Conservation (phyloP, 495 filamentous ascomycete genomes). For the Bathelium albidoporum region DNA sequence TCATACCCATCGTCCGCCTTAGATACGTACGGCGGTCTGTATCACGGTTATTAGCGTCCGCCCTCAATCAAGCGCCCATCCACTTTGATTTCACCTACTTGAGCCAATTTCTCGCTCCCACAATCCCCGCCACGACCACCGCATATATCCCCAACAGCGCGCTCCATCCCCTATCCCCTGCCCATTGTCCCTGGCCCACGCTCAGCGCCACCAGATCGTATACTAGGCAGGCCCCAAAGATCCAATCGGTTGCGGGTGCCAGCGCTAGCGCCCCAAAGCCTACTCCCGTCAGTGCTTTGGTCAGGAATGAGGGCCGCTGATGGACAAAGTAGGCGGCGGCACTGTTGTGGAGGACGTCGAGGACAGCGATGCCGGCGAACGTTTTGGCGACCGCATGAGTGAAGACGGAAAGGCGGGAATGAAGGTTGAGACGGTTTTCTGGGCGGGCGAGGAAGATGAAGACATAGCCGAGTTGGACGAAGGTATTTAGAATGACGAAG, state of each 20-base stretch:
- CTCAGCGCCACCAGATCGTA: constrained; percentile 39
- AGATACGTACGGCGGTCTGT: constrained; percentile 10
- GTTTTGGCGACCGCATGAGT: constrained; percentile 40
- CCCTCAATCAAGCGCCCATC: not conserved
- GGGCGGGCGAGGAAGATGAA: constrained; percentile 21
- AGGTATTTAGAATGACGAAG: constrained; percentile 38
- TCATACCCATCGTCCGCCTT: not conserved
- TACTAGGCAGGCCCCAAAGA: constrained; percentile 40
- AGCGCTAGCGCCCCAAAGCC: constrained; percentile 28
- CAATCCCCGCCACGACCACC: constrained; percentile 34
- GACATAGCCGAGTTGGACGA: constrained; percentile 38
- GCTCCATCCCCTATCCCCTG: constrained; percentile 28
- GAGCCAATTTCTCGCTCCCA: constrained; percentile 34
- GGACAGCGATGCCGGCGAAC: constrained; percentile 40
- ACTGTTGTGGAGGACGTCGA: constrained; percentile 40
- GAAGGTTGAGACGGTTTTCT: constrained; percentile 29
- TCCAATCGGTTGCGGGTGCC: constrained; percentile 34
- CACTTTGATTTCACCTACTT: constrained; percentile 28
- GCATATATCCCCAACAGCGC: constrained; percentile 37
- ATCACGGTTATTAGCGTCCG: constrained; percentile 5
- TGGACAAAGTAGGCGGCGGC: constrained; percentile 38
- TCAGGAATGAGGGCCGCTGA: constrained; percentile 25
- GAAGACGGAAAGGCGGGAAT: constrained; percentile 34
- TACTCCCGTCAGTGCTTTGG: constrained; percentile 35
- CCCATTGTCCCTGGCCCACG: constrained; percentile 30